Base-by-base conservation (phyloP, 495 filamentous ascomycete genomes). In the Aspergillus campestris region DNA sequence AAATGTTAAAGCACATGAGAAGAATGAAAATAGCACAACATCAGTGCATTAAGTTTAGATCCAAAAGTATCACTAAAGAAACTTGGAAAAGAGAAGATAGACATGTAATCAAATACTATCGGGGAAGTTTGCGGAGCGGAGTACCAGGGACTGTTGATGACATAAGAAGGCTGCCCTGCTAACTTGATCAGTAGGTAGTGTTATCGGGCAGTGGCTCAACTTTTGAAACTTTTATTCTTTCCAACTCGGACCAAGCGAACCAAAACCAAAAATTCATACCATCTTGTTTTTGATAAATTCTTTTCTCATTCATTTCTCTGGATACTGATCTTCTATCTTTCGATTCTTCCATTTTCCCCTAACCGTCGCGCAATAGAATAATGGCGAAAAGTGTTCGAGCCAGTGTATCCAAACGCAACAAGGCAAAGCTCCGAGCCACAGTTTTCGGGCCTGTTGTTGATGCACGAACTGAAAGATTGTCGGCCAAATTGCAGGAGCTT, bases 371-470 rank as follows among this genome's bases (percentile, higher is more conserved):
- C 30, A 11, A 9, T 34, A 31, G 2, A 34, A 75, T 48, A 48
- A 95, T 95, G 89, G 89, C 89, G 3, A 94, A 92, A 56, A 82
- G 85, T 58, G 66, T 82, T 38, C 74, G 89, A 54, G 73, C 89
- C 34, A 88, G 83, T 52, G 68, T 73, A 40, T 77, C 74, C 51
- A 94, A 95, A 72, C 69, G 76, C 52, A 91, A 95, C 67, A 83
- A 84, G 57, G 73, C 77, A 45, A 80, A 72, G 44, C 72, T 95
- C 37, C 87, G 89, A 62, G 70, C 75, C 44, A 81, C 73, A 42
- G 79, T 95, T 47, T 94, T 94, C 60, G 83, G 80, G 0, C 89
- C 89, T 8, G 77, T 81, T 35, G 86, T 88, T 55, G 61, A 73
- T 55, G 89, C 83, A 32, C 77, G 89, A 42, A 82, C 78, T 35